phyloP scores from a whole-genome alignment of 495 filamentous ascomycete species.

The Tuber aestivum region DNA sequence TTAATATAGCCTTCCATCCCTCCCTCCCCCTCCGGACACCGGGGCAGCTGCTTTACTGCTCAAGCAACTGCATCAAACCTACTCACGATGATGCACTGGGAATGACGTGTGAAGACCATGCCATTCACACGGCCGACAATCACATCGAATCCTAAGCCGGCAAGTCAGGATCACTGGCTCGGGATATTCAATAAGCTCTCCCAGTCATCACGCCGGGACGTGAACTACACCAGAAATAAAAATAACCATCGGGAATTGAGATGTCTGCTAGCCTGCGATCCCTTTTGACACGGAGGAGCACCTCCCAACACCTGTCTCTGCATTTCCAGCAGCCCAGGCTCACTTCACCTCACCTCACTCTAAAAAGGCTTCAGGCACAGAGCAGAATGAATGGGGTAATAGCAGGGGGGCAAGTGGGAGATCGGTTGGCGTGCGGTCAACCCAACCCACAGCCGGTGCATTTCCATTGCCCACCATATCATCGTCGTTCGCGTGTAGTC shows the following conservation, averaged over 20 bases:
- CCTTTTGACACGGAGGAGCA: not conserved
- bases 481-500: constrained; percentile 4
- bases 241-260: constrained; percentile 1
- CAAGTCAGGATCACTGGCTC: constrained; percentile 2
- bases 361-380: not conserved
- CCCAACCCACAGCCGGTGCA: constrained; percentile 1
- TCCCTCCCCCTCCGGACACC: constrained; percentile 4
- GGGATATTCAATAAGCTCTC: not conserved
- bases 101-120: not conserved
- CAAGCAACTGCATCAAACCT: not conserved
- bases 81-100: constrained; percentile 5
- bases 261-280: not conserved
- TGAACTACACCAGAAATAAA: not conserved
- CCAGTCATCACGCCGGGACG: not conserved
- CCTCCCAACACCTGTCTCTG: constrained; percentile 4
- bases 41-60: not conserved
- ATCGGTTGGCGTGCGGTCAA: constrained; percentile 2
- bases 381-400: constrained; percentile 6
- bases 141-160: constrained; percentile 4
- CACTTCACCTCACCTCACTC: constrained; percentile 1
- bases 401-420: constrained; percentile 1
- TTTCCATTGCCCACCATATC: constrained; percentile 7
- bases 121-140: not conserved
- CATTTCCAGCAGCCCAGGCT: not conserved
- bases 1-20: constrained; percentile 26